Base-by-base conservation (phyloP, 805 yeast species). In the Cyberlindnera mrakii region DNA sequence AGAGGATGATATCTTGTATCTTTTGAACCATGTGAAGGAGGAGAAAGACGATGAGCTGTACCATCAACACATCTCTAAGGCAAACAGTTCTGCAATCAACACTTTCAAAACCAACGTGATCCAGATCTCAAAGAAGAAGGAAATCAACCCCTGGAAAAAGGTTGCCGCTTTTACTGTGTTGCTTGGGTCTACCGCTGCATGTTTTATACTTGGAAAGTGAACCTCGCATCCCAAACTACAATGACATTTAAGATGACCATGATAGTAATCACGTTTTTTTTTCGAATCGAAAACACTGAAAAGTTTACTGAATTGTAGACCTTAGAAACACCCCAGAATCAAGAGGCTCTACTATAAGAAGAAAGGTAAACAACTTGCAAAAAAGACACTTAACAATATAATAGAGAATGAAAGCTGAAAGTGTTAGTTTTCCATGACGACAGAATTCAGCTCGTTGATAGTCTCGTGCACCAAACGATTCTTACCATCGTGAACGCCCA, bases 1-100 rank as follows among this genome's bases (percentile, higher is more conserved):
- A 6, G 82, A 78, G 43, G 71, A 69, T 41, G 80, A 75, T 46
- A 42, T 58, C 15, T 35, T 58, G n/a, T 49, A 49, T 39, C 38
- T 58, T 9, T 33, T 57, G 35, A 46, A 53, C 37, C 49, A 52
- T 31, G 41, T 41, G 34, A 25, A 31, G 20, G 13, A 31, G 17
- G 15, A 14, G 15, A 15, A 23, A 10, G 16, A 17, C 11, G 33
- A 33, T 7, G 35, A 5, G 9, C 19, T 27, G 5, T 15, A 15
- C 19, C 6, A 11, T 6, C 23, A 38, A 19, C 44, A 34, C 9
- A 39, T 47, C 17, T 41, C 37, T 11, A 46, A 17, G 16, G 49
- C 42, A 8, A 48, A 47, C 35, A 50, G 39, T 31, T 36, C 52
- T 3, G 41, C 41, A 6, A 46, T 54, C 19, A 53, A 54, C 39